phyloP scores from a whole-genome alignment of 1,284 basidiomycete species.

The Trametes polyzona region DNA sequence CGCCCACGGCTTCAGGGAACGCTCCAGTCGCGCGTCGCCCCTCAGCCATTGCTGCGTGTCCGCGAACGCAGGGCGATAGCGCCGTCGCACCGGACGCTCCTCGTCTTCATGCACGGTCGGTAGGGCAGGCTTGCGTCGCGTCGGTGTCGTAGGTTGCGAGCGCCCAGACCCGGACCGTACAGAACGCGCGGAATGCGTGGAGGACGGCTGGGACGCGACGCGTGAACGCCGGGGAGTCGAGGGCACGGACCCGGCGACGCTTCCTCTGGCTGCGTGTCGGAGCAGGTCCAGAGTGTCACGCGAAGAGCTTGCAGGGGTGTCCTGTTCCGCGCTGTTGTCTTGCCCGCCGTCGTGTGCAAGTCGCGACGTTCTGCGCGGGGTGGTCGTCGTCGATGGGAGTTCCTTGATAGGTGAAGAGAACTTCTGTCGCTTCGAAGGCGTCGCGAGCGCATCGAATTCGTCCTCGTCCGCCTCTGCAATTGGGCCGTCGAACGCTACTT shows the following conservation, averaged over 20 bases:
- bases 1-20: constrained; percentile 27
- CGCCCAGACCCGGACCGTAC: constrained; percentile 10
- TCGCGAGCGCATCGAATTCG: constrained; percentile 27
- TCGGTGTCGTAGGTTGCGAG: constrained; percentile 12
- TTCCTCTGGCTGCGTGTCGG: not conserved
- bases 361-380: constrained; percentile 19
- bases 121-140: constrained; percentile 1
- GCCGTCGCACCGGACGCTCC: constrained; percentile 14
- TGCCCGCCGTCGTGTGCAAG: constrained; percentile 7
- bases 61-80: constrained; percentile 30
- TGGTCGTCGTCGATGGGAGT: not conserved
- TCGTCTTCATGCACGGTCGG: constrained; percentile 19
- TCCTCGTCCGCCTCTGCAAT: constrained; percentile 27
- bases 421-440: constrained; percentile 32
- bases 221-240: constrained; percentile 28
- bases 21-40: constrained; percentile 28
- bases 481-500: constrained; percentile 32
- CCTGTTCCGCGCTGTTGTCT: constrained; percentile 1
- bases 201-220: constrained; percentile 18
- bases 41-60: constrained; percentile 34
- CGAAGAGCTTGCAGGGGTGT: not conserved
- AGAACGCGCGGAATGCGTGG: constrained; percentile 20
- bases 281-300: constrained; percentile 15
- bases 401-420: constrained; percentile 23
- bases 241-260: constrained; percentile 7